These are phyloP conservation scores for Penicillium sp. DNA, from an alignment of 2,329 filamentous ascomycete genomes.

Conservation along the genomic window DNA sequence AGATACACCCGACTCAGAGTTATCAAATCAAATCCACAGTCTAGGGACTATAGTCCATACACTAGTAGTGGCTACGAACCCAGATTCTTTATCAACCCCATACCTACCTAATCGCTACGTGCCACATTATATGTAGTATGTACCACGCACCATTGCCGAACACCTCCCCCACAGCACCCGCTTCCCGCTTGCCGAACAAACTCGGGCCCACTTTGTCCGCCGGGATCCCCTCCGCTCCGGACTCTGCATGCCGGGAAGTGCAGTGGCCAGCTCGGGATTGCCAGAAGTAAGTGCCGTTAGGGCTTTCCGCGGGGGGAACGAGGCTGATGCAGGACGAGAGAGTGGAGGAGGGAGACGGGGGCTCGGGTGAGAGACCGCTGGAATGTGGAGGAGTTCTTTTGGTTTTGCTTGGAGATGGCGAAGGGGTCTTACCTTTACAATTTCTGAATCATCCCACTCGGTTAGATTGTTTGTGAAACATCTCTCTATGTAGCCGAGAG, in stretches of 20 bases:
- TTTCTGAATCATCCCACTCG: too few species aligned
- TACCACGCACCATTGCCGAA: slow-evolving; percentile 10
- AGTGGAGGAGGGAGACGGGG: not conserved
- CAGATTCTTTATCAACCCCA: not conserved
- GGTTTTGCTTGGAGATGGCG: not conserved
- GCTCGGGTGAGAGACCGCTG: not conserved
- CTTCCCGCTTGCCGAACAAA: not conserved
- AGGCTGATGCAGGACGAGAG: not conserved
- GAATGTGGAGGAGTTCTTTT: not conserved
- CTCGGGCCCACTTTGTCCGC: slow-evolving; percentile 10
- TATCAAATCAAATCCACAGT: too few species aligned
- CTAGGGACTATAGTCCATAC: too few species aligned
- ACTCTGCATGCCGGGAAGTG: slow-evolving; percentile 12
- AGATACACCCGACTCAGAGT: too few species aligned
- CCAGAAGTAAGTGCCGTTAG: slow-evolving; percentile 12
- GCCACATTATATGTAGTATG: not conserved
- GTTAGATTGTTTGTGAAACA: too few species aligned
- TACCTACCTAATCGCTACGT: not conserved
- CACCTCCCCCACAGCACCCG: slow-evolving; percentile 9
- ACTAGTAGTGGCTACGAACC: too few species aligned
- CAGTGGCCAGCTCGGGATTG: not conserved
- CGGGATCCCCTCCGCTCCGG: slow-evolving; percentile 15
- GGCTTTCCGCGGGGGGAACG: slow-evolving; percentile 15
- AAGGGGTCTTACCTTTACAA: too few species aligned
- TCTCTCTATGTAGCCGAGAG: too few species aligned